Conservation (phyloP, 352 stramenopile species). For the Peronospora destructor region DNA sequence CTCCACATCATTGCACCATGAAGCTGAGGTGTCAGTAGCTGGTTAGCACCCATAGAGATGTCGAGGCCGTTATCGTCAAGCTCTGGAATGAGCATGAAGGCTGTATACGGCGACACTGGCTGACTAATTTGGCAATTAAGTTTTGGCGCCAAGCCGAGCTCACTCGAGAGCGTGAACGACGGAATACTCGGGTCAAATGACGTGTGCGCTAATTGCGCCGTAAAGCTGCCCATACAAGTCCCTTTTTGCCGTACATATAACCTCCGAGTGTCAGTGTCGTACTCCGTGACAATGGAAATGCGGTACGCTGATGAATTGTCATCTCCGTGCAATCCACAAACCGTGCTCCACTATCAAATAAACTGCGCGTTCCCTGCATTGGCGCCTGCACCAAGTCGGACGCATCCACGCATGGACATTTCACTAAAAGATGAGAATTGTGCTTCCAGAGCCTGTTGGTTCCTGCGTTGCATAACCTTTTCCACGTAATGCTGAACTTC, state of each 20-base stretch:
- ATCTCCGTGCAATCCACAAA: slow-evolving; percentile 67
- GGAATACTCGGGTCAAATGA: slow-evolving; percentile 57
- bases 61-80: slow-evolving; percentile 65
- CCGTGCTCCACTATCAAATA: slow-evolving; percentile 39
- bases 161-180: slow-evolving; percentile 54
- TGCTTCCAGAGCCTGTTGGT: slow-evolving; percentile 62
- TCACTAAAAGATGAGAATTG: slow-evolving; percentile 79
- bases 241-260: slow-evolving; percentile 81
- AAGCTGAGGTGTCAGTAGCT: slow-evolving; percentile 49
- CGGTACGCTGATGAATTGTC: slow-evolving; percentile 73
- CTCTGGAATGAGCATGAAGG: slow-evolving; percentile 69
- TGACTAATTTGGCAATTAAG: slow-evolving; percentile 68
- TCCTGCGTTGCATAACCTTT: slow-evolving; percentile 47
- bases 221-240: slow-evolving; percentile 64
- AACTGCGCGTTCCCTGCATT: slow-evolving; percentile 46
- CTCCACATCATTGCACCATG: slow-evolving; percentile 79
- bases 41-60: slow-evolving; percentile 65
- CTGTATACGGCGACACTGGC: slow-evolving; percentile 58
- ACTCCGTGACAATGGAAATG: slow-evolving; percentile 47
- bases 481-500: slow-evolving; percentile 53
- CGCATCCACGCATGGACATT: slow-evolving; percentile 77
- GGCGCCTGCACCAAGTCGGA: slow-evolving; percentile 61
- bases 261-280: slow-evolving; percentile 63
- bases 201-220: slow-evolving; percentile 52
- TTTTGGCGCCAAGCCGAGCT: slow-evolving; percentile 74